Evolutionary conservation across 2,329 filamentous ascomycete species (phyloP).

Genomic region (Aspergillus sp.): DNA sequence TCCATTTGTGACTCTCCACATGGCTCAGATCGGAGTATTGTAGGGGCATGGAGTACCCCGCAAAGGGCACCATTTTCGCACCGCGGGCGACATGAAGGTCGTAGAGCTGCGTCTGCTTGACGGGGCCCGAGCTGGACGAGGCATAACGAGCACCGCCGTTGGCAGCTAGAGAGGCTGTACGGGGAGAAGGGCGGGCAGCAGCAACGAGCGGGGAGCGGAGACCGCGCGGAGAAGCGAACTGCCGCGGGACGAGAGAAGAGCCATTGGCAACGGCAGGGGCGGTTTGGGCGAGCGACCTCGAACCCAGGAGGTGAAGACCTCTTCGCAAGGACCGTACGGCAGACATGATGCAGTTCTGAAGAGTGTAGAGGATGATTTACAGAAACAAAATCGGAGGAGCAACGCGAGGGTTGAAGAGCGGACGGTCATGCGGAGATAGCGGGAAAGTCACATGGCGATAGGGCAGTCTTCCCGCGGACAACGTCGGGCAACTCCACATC

Average conservation of each 20-base stretch:
- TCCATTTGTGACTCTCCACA: constrained; percentile 84
- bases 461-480: background rate
- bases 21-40: constrained; percentile 79
- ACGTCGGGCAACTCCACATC: constrained; percentile 3
- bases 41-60: constrained; percentile 88
- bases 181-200: constrained; percentile 9
- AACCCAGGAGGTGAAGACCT: constrained; percentile 30
- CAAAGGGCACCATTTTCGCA: constrained; percentile 96
- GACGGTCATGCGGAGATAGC: background rate
- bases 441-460: background rate
- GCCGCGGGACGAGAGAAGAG: constrained; percentile 28
- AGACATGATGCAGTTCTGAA: constrained; percentile 24
- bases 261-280: constrained; percentile 32
- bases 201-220: constrained; percentile 20
- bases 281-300: constrained; percentile 24
- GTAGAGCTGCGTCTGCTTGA: constrained; percentile 67
- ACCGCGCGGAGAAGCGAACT: constrained; percentile 30
- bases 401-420: background rate
- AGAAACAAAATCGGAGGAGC: constrained; percentile 1
- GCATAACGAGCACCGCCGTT: constrained; percentile 30
- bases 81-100: constrained; percentile 74
- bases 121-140: constrained; percentile 26
- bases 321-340: constrained; percentile 29
- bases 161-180: constrained; percentile 8
- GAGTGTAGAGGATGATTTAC: constrained; percentile 7